Percentiles rank a stretch among this genome's conserved stretches.
Evolutionary conservation across 2,329 filamentous ascomycete genomes (phyloP).

Genomic region (Aspergillus ruber): DNA sequence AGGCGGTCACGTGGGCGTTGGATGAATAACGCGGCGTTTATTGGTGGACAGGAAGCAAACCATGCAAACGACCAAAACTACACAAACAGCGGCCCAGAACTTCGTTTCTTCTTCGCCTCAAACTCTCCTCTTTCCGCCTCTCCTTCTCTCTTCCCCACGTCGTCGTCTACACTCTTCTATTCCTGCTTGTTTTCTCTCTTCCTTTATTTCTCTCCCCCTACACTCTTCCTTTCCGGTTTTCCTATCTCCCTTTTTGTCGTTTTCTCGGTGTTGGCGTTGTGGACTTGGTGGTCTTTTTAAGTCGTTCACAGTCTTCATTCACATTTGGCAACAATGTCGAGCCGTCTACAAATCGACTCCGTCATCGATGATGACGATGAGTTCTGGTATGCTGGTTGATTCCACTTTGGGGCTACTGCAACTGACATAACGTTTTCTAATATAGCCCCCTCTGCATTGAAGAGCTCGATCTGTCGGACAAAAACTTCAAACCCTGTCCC

Average conservation of each 20-base stretch:
- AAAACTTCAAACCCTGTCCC: conserved; percentile 93
- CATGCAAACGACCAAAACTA: conserved; percentile 15
- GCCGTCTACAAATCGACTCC: conserved; percentile 40
- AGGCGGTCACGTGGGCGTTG: conserved; percentile 14
- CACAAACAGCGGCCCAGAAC: conserved; percentile 17
- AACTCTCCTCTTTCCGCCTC: conserved; percentile 13
- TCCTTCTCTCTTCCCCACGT: conserved; percentile 11
- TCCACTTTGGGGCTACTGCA: background rate
- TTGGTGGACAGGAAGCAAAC: conserved; percentile 17
- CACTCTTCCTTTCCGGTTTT: conserved; percentile 7
- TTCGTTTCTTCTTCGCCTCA: conserved; percentile 16
- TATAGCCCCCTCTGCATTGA: conserved; percentile 91
- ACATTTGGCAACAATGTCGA: conserved; percentile 34
- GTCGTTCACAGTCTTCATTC: background rate
- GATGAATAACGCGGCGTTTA: conserved; percentile 8
- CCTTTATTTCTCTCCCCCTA: conserved; percentile 7
- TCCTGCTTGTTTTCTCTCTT: conserved; percentile 13
- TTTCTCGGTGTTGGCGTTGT: conserved; percentile 15
- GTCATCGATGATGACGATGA: conserved; percentile 47
- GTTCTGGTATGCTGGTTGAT: conserved; percentile 33
- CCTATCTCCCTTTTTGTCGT: background rate
- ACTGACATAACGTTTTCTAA: conserved; percentile 12
- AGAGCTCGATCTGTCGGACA: conserved; percentile 95
- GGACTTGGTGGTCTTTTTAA: background rate
- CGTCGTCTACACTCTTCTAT: conserved; percentile 7